Percentiles rank a stretch among this genome's conserved stretches.
phyloP scores from a whole-genome alignment of 140 eudicot genomes.

The Senecio squalidus region DNA sequence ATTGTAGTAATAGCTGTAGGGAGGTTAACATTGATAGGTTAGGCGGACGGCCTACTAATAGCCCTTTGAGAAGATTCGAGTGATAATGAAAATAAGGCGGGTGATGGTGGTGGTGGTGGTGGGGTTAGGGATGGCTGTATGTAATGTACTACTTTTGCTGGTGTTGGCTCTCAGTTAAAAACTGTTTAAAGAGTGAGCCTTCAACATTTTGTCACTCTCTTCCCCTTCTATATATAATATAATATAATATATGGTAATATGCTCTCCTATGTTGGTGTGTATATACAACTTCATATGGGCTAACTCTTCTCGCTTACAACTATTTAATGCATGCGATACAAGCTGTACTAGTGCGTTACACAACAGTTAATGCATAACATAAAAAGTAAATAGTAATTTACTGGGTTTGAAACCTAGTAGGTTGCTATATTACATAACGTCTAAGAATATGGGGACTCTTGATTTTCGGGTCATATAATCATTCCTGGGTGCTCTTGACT shows the following conservation, averaged over 20 bases:
- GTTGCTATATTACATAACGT: no score
- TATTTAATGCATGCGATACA: not conserved
- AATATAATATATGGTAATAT: constrained; percentile 6
- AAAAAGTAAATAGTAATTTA: no score
- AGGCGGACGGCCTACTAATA: constrained; percentile 49
- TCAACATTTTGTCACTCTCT: constrained; percentile 37
- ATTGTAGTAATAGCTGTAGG: constrained; percentile 47
- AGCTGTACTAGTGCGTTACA: not conserved
- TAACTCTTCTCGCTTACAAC: not conserved
- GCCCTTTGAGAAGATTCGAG: constrained; percentile 11
- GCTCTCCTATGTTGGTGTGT: constrained; percentile 18
- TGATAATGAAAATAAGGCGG: not conserved
- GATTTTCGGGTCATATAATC: no score
- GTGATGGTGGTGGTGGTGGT: constrained; percentile 12
- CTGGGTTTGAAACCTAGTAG: no score
- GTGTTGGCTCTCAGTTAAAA: constrained; percentile 24
- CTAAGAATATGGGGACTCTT: no score
- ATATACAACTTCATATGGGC: not conserved
- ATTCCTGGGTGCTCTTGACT: no score
- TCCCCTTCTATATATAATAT: constrained; percentile 32
- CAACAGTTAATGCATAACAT: no score
- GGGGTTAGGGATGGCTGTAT: constrained; percentile 43
- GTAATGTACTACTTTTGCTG: constrained; percentile 28
- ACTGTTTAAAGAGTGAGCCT: constrained; percentile 27
- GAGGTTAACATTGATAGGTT: constrained; percentile 51